Percentiles rank a stretch among this genome's conserved stretches.
These are phyloP conservation scores for Fusarium heterosporum DNA, from an alignment of 2,329 filamentous ascomycete species.

Conservation along the genomic window DNA sequence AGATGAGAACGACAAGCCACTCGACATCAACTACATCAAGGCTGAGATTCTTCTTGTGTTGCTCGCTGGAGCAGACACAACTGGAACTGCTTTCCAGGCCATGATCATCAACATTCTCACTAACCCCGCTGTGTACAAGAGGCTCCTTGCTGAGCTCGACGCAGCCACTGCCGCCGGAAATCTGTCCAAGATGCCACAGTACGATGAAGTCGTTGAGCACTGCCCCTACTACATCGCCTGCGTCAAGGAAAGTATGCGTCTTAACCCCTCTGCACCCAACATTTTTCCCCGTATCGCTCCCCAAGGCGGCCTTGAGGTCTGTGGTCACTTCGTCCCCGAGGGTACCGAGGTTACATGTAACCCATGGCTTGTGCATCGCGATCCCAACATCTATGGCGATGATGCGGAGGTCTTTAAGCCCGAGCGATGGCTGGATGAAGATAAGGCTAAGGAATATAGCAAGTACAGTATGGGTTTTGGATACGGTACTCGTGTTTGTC, in stretches of 20 bases:
- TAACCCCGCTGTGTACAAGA: conserved; percentile 35
- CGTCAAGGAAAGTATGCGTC: conserved; percentile 64
- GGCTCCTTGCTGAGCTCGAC: conserved; percentile 44
- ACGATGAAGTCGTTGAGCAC: conserved; percentile 43
- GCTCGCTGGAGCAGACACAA: conserved; percentile 58
- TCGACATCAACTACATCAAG: conserved; percentile 40
- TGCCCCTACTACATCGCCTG: conserved; percentile 64
- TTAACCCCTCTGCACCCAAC: conserved; percentile 62
- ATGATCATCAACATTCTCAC: conserved; percentile 51
- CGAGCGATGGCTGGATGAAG: conserved; percentile 55
- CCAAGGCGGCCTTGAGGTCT: conserved; percentile 56
- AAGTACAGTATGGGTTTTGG: conserved; percentile 54
- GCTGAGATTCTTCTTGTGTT: conserved; percentile 44
- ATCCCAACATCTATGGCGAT: conserved; percentile 48
- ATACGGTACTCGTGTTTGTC: conserved; percentile 56
- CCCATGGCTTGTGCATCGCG: conserved; percentile 52
- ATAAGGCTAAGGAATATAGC: conserved; percentile 46
- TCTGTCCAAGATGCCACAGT: conserved; percentile 50
- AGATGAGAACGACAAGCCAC: conserved; percentile 19
- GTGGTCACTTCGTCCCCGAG: conserved; percentile 48
- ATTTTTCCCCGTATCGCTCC: conserved; percentile 63
- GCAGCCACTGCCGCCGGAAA: conserved; percentile 47
- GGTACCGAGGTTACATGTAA: conserved; percentile 53
- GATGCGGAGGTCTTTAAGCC: conserved; percentile 54
- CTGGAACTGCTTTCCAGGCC: conserved; percentile 59